Conservation (phyloP, 805 yeast genomes). For the Isabelozyma rhagii region DNA sequence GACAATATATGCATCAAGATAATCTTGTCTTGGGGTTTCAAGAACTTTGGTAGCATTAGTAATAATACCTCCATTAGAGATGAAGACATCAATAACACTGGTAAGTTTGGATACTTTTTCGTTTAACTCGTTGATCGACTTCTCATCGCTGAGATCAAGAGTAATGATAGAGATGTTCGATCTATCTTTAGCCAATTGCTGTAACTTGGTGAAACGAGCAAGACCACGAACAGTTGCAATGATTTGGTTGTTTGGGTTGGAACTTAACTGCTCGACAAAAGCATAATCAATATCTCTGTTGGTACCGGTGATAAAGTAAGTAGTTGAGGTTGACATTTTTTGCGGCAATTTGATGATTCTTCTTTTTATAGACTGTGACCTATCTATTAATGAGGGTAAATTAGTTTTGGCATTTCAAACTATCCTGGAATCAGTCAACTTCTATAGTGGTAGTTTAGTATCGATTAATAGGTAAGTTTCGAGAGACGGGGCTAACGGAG, state of each 20-base stretch:
- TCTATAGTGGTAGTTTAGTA: too few species aligned
- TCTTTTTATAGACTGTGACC: too few species aligned
- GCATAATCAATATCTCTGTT: slow-evolving; percentile 41
- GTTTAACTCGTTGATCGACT: slow-evolving; percentile 11
- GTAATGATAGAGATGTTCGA: slow-evolving; percentile 11
- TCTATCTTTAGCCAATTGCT: slow-evolving; percentile 2
- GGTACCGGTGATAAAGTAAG: slow-evolving; percentile 31
- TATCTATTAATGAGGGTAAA: too few species aligned
- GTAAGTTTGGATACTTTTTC: slow-evolving; percentile 5
- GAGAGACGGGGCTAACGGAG: too few species aligned
- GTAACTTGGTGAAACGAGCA: slow-evolving; percentile 17
- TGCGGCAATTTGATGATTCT: background rate
- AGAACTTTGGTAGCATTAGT: slow-evolving; percentile 12
- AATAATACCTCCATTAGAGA: slow-evolving; percentile 26
- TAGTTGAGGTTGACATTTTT: background rate
- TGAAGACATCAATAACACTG: slow-evolving; percentile 25
- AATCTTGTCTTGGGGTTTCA: slow-evolving; percentile 14
- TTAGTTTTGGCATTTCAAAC: too few species aligned
- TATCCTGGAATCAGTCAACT: too few species aligned
- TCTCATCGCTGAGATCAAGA: slow-evolving; percentile 15
- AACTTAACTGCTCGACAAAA: slow-evolving; percentile 21
- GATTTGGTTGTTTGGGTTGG: slow-evolving; percentile 26
- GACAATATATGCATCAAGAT: slow-evolving; percentile 8
- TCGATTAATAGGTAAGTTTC: too few species aligned
- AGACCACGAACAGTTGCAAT: slow-evolving; percentile 37